phyloP scores from a whole-genome alignment of 441 rosid genomes.

The Erysimum pusillum region DNA sequence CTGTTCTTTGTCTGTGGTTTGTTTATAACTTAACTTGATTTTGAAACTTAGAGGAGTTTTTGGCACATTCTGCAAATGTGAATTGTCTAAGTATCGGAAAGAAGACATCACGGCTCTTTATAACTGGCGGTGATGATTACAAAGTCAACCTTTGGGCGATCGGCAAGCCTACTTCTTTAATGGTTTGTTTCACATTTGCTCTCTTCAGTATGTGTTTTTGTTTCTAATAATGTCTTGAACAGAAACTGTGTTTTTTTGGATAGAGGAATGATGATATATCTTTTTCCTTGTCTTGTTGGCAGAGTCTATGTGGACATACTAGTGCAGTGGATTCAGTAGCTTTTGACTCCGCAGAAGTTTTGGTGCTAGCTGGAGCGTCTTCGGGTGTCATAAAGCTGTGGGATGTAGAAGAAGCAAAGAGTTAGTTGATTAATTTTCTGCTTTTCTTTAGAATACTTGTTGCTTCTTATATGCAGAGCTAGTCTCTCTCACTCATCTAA shows the following conservation, averaged over 20 bases:
- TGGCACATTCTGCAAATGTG: conserved; percentile 89
- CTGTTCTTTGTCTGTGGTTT: conserved; percentile 20
- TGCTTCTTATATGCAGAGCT: conserved; percentile 6
- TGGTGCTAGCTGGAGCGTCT: conserved; percentile 94
- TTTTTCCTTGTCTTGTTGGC: conserved; percentile 42
- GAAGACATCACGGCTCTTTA: conserved; percentile 89
- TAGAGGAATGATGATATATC: conserved; percentile 28
- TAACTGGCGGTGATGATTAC: conserved; percentile 98
- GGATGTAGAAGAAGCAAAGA: conserved; percentile 96
- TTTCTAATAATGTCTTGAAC: not conserved
- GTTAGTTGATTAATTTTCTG: conserved; percentile 59
- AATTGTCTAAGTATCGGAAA: conserved; percentile 96
- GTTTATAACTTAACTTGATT: conserved; percentile 43
- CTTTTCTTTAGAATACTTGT: not conserved
- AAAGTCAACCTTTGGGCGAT: conserved; percentile 99
- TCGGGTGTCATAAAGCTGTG: conserved; percentile 90
- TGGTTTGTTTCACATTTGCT: conserved; percentile 65
- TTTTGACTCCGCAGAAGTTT: conserved; percentile 80
- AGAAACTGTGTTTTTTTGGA: not conserved
- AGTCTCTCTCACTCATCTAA: conserved; percentile 23
- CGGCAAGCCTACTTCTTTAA: conserved; percentile 93
- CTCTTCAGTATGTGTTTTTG: conserved; percentile 11
- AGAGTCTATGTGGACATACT: conserved; percentile 78
- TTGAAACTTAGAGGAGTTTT: conserved; percentile 81
- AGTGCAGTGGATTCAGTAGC: conserved; percentile 50